A percentile compares a stretch with the other conserved stretches of the same genome.
phyloP scores from a whole-genome alignment of 2,329 filamentous ascomycete species.

The Fragosphaeria purpurea region DNA sequence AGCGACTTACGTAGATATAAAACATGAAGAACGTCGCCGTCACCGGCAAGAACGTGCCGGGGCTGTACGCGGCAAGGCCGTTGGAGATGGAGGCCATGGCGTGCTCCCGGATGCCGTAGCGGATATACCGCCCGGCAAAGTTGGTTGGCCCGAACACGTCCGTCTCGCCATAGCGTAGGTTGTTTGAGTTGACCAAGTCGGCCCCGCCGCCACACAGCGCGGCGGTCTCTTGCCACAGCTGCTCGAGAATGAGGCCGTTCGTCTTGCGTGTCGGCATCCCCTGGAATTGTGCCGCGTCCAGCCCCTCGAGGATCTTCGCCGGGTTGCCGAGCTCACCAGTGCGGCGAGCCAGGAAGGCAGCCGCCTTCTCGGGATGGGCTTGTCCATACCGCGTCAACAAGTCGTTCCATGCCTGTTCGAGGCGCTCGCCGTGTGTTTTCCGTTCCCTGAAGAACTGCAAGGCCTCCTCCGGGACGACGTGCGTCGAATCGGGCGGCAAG shows the following conservation, averaged over 20 bases:
- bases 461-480: constrained; percentile 31
- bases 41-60: constrained; percentile 45
- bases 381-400: constrained; percentile 30
- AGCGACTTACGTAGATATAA: constrained; percentile 30
- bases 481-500: constrained; percentile 34
- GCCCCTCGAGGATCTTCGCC: constrained; percentile 3
- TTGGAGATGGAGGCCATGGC: constrained; percentile 49
- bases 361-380: constrained; percentile 32
- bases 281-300: constrained; percentile 5
- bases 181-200: constrained; percentile 33
- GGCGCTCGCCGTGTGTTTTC: constrained; percentile 29
- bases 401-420: constrained; percentile 35
- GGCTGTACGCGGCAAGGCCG: constrained; percentile 47
- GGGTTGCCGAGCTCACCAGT: neutral
- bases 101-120: constrained; percentile 50
- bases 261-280: constrained; percentile 25
- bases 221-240: constrained; percentile 13
- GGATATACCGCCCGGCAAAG: constrained; percentile 43
- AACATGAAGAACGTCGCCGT: constrained; percentile 56
- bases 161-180: constrained; percentile 36
- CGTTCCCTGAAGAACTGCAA: constrained; percentile 39
- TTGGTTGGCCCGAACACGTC: constrained; percentile 31
- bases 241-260: constrained; percentile 21
- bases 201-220: constrained; percentile 23
- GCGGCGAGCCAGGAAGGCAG: constrained; percentile 8